A percentile compares a stretch with the other conserved stretches of the same genome.
These are phyloP conservation scores for Neurospora sp. DNA, from an alignment of 495 filamentous ascomycete genomes.

Conservation along the genomic window DNA sequence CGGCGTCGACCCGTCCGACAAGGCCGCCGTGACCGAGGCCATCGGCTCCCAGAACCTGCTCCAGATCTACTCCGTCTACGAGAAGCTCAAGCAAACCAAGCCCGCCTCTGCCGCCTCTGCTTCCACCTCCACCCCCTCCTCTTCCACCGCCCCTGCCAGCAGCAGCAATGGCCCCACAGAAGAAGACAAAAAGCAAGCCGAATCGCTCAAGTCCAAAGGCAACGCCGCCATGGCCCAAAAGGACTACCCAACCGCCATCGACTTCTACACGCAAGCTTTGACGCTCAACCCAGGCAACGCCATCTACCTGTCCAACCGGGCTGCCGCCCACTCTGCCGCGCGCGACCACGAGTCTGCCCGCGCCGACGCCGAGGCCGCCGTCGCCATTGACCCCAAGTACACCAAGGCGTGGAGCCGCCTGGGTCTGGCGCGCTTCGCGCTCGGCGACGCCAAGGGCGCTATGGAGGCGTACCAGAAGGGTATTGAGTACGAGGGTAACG, in stretches of 20 bases:
- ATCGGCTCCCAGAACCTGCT: conserved; percentile 75
- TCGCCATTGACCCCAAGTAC: conserved; percentile 78
- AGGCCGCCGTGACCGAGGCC: conserved; percentile 61
- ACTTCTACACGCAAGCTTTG: conserved; percentile 76
- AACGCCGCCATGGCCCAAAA: conserved; percentile 90
- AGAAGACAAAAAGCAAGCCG: conserved; percentile 62
- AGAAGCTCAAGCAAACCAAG: conserved; percentile 62
- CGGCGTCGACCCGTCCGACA: conserved; percentile 77
- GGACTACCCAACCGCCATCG: conserved; percentile 73
- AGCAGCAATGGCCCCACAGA: conserved; percentile 29
- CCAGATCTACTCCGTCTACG: conserved; percentile 88
- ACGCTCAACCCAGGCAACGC: conserved; percentile 73
- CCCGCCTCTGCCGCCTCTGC: conserved; percentile 8
- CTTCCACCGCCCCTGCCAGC: conserved; percentile 10
- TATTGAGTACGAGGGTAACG: conserved; percentile 88
- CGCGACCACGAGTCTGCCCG: conserved; percentile 73
- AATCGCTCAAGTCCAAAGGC: conserved; percentile 79
- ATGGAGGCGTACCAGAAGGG: conserved; percentile 94
- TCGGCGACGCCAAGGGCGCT: conserved; percentile 78
- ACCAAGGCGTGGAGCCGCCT: conserved; percentile 93
- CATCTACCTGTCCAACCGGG: conserved; percentile 95
- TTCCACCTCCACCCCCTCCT: conserved; percentile 16
- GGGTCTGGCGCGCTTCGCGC: conserved; percentile 78
- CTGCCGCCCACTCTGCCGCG: conserved; percentile 75
- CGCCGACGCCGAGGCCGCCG: conserved; percentile 80